Conservation (phyloP, 768 basidiomycete genomes). For the Xerocomellus chrysenteron region DNA sequence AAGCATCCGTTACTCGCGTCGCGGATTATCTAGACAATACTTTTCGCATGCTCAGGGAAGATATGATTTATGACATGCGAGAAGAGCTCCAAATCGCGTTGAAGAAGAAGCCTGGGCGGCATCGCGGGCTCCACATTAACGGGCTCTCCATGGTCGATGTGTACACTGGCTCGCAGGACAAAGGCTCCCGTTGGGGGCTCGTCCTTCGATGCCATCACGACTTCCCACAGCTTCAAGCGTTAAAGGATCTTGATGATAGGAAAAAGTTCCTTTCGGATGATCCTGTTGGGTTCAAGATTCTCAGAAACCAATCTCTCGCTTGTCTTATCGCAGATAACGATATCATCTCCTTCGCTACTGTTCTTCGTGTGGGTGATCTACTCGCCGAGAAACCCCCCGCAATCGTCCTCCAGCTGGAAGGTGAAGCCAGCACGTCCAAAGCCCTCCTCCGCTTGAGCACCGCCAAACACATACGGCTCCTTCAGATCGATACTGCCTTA, state of each 20-base stretch:
- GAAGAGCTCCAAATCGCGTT: constrained; percentile 52
- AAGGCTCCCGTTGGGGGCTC: constrained; percentile 43
- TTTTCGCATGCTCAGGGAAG: constrained; percentile 65
- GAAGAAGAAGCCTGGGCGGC: constrained; percentile 41
- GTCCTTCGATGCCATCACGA: constrained; percentile 37
- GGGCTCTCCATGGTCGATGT: constrained; percentile 41
- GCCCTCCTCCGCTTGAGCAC: constrained; percentile 42
- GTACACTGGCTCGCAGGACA: constrained; percentile 32
- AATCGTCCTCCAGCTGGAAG: constrained; percentile 57
- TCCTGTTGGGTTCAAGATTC: constrained; percentile 33
- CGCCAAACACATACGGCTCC: constrained; percentile 38
- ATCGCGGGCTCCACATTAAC: constrained; percentile 40
- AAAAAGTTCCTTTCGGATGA: constrained; percentile 40
- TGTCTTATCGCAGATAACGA: constrained; percentile 51
- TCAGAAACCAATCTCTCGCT: constrained; percentile 55
- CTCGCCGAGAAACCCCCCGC: constrained; percentile 47
- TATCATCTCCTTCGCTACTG: constrained; percentile 51
- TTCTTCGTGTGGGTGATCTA: constrained; percentile 54
- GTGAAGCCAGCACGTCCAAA: constrained; percentile 38
- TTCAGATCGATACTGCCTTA: constrained; percentile 62
- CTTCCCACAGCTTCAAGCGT: constrained; percentile 35
- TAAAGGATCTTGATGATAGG: constrained; percentile 34
- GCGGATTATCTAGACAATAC: constrained; percentile 61
- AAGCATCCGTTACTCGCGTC: constrained; percentile 36
- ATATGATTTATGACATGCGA: constrained; percentile 58